Conservation (phyloP, 495 filamentous ascomycete species). For the Neurospora africana region DNA sequence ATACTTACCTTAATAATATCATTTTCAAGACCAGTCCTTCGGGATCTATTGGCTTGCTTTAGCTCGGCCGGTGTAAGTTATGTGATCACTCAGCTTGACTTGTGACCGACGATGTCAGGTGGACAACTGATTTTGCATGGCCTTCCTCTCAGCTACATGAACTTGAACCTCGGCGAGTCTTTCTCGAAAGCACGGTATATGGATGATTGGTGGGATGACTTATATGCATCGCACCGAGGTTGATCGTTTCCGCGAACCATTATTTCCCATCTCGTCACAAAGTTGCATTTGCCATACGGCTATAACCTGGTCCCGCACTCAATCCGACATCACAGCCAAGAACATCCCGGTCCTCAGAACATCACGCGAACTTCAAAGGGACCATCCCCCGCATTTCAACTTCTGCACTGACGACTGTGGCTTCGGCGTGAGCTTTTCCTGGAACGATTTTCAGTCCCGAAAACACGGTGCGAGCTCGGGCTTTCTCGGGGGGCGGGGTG, state of each 20-base stretch:
- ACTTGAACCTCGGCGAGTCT: background rate
- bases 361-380: background rate
- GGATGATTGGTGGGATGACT: background rate
- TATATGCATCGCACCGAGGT: background rate
- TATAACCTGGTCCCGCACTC: background rate
- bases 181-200: background rate
- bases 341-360: background rate
- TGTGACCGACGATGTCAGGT: background rate
- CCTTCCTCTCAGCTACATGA: background rate
- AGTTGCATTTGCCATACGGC: background rate
- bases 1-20: background rate
- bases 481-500: background rate
- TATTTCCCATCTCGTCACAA: background rate
- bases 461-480: background rate
- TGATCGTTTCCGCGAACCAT: background rate
- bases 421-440: background rate
- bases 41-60: background rate
- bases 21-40: background rate
- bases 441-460: background rate
- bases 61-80: background rate
- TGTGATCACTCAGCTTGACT: background rate
- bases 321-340: background rate
- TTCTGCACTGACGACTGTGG: background rate
- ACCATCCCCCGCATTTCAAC: background rate
- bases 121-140: background rate